Base-by-base conservation (phyloP, 768 basidiomycete genomes). In the Gautieria morchelliformis region DNA sequence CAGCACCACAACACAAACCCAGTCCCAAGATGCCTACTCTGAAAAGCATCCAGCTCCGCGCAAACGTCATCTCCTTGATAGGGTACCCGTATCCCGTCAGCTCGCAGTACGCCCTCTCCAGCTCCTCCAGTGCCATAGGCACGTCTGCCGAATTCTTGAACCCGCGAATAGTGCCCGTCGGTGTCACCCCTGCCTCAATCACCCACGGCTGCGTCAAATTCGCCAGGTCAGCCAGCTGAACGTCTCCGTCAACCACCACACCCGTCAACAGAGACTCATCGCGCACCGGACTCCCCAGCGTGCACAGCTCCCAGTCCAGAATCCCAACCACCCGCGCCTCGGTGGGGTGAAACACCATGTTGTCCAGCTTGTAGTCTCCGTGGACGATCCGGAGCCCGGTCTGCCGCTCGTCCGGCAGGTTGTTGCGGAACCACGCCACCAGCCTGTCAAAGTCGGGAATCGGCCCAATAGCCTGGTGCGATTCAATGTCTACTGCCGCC, bases 311-410 rank as follows among this genome's bases (percentile, higher is more conserved):
- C 95, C 95, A 99, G 66, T 99, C 95, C 51, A 99, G 70, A 40
- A 99, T 92, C 5, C 92, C 96, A 61, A 98, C 93, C 4, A 98
- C 93, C 42, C 80, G 76, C 60, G 93, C 91, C 70, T 97, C 86
- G 0, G 85, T 90, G 0, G 88, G 86, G 63, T 98, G 94, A 71
- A 96, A 98, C 61, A 97, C 79, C 61, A 99, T 69, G 69, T 99
- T 99, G 70, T 99, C 95, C n/a, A 95, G 75, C 69, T 99, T 99
- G 68, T 90, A 98, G 70, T 99, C 95, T 27, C 95, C 95, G 67
- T 98, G 95, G 5, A 98, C 93, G 61, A 99, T 84, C n/a, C 89
- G 83, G 54, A 80, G 73, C 0, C 89, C 90, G 1, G 78, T 79
- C 67, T 82, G 82, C 60, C 67, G 72, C 70, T 94, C 92, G 64